phyloP scores from a whole-genome alignment of 2,329 filamentous ascomycete genomes.

The Pseudogymnoascus sp. region DNA sequence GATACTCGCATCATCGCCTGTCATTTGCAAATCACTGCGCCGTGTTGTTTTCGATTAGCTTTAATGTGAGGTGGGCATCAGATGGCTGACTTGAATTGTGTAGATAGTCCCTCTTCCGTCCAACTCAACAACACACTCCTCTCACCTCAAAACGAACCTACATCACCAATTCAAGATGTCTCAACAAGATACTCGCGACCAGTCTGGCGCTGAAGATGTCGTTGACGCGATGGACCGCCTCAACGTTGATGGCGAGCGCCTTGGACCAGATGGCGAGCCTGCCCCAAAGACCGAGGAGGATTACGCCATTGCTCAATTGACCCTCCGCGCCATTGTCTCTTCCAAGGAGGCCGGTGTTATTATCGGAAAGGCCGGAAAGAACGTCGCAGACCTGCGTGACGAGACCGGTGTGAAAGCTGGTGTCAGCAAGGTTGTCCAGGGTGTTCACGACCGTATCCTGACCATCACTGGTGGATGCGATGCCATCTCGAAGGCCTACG shows the following conservation, averaged over 20 bases:
- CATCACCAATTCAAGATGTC: conserved; percentile 22
- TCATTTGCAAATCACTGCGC: neutral
- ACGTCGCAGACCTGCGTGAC: conserved; percentile 92
- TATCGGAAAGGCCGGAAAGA: conserved; percentile 97
- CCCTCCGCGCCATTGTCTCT: conserved; percentile 92
- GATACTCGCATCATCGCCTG: neutral
- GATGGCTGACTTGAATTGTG: neutral
- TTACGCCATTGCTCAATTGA: conserved; percentile 86
- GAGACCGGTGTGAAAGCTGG: conserved; percentile 97
- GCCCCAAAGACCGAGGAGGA: conserved; percentile 92
- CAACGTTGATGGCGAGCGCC: conserved; percentile 46
- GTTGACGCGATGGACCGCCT: conserved; percentile 56
- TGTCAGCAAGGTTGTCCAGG: conserved; percentile 96
- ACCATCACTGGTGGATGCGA: conserved; percentile 89
- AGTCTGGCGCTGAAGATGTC: conserved; percentile 41
- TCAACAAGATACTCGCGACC: conserved; percentile 26
- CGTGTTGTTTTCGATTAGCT: neutral
- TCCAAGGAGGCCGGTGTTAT: conserved; percentile 99
- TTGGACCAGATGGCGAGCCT: conserved; percentile 67
- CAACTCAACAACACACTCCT: neutral
- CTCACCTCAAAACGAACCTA: conserved; percentile 6
- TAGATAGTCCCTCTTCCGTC: neutral
- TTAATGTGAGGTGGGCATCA: neutral
- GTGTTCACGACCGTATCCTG: conserved; percentile 92
- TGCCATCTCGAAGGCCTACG: conserved; percentile 84